phyloP scores from a whole-genome alignment of 257 asterid species.

The Nyctanthes arbortristis region DNA sequence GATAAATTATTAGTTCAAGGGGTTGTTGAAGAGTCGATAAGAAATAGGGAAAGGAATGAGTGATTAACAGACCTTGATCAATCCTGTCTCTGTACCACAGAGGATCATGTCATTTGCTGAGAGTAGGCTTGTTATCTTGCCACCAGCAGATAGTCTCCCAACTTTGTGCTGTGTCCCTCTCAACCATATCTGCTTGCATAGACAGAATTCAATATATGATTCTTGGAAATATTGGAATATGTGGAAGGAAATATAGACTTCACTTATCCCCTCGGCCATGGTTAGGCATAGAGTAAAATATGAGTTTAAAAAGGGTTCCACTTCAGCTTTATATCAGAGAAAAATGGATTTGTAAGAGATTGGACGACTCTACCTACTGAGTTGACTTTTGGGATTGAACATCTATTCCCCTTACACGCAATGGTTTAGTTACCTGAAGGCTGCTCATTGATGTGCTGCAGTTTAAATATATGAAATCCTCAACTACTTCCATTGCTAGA shows the following conservation, averaged over 20 bases:
- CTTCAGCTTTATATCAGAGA: no score
- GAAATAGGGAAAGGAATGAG: neutral
- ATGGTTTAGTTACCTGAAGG: constrained; percentile 62
- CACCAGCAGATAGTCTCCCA: constrained; percentile 89
- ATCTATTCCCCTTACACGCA: no score
- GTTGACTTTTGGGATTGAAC: no score
- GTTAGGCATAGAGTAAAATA: no score
- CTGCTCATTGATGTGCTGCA: constrained; percentile 65
- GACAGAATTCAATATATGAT: neutral
- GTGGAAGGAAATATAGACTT: neutral
- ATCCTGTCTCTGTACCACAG: constrained; percentile 88
- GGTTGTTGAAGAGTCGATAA: neutral
- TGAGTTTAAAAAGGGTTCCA: no score
- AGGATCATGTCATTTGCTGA: constrained; percentile 89
- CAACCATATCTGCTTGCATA: constrained; percentile 64
- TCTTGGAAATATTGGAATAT: neutral
- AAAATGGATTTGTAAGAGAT: no score
- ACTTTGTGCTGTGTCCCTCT: constrained; percentile 89
- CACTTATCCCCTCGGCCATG: no score
- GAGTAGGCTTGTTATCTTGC: constrained; percentile 86
- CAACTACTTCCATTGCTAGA: constrained; percentile 87
- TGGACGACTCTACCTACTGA: no score
- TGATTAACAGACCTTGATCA: constrained; percentile 62
- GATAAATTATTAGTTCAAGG: constrained; percentile 6
- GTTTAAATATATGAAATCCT: constrained; percentile 76